Conservation (phyloP, 176 grass and related monocot genomes). For the Oryza longistaminata region DNA sequence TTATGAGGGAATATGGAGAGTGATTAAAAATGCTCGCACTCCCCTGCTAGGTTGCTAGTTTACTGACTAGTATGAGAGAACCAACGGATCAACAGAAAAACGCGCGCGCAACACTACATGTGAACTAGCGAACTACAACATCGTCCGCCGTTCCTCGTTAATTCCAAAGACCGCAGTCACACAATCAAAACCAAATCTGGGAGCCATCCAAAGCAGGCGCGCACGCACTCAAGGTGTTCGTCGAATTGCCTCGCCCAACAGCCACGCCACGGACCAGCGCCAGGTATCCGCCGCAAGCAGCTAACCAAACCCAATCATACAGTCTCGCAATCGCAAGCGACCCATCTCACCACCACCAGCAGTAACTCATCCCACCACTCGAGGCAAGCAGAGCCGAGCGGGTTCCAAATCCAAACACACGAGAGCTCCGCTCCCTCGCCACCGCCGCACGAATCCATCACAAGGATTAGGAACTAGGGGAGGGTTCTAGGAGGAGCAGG, state of each 20-base stretch:
- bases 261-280: neutral
- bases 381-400: no score
- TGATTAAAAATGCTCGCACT: neutral
- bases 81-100: neutral
- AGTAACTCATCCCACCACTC: neutral
- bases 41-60: neutral
- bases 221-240: conserved; percentile 23
- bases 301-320: neutral
- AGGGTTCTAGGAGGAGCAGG: neutral
- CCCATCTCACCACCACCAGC: neutral
- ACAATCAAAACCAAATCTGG: neutral
- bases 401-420: neutral
- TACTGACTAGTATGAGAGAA: neutral
- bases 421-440: neutral
- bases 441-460: neutral
- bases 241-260: neutral
- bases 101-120: neutral
- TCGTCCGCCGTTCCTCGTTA: neutral
- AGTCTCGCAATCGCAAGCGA: neutral
- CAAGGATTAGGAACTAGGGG: neutral
- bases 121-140: neutral
- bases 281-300: neutral
- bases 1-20: neutral
- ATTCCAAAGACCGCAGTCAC: neutral
- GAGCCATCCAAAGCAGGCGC: neutral